Evolutionary conservation across 345 rosid species (phyloP), one percentile per base, ranked within the genome.

Genomic region (Aurinia saxatilis): DNA sequence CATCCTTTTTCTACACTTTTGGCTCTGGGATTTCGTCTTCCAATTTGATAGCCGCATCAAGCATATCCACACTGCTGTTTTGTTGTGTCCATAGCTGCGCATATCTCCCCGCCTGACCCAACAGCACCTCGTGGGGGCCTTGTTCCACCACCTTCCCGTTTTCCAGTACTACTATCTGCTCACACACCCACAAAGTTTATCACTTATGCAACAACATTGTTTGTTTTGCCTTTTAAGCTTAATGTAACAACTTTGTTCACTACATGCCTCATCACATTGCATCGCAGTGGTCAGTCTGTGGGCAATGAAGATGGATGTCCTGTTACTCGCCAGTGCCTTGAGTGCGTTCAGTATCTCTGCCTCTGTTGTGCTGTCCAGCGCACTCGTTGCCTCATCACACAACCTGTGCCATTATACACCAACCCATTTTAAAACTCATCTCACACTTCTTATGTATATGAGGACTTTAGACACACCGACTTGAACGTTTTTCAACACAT

Each of bases 331-430:
- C n/a, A 90, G 75, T 21, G 92, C 82, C 77, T 79, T 95, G 65
- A 95, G 70, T 37, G 99, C 97, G 72, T 52, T 84, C 48, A 90
- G 72, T 79, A 95, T 90, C 83, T 82, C 93, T 41, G 99, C 96
- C 75, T 95, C 98, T 10, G 99, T 95, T 15, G 99, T 90, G 80
- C 98, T 95, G 73, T 95, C 99, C 50, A 95, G 85, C 17, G 99
- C 96, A 83, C 96, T 90, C 0, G 99, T 90, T 68, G 96, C 99
- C 79, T 90, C 99, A 74, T 95, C 99, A 71, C 99, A 95, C 60
- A 95, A 61, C 91, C 97, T 90, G 81, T 50, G 27, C 63, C 77
- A 19, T 21, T 63, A 33, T 1, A 49, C 25, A 59, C 39, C 48
- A 47, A 33, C 7, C 55, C 18, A 18, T 11, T 8, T 42, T 36